phyloP scores from a whole-genome alignment of 163 green algal species.

The Prototheca wickerhamii region DNA sequence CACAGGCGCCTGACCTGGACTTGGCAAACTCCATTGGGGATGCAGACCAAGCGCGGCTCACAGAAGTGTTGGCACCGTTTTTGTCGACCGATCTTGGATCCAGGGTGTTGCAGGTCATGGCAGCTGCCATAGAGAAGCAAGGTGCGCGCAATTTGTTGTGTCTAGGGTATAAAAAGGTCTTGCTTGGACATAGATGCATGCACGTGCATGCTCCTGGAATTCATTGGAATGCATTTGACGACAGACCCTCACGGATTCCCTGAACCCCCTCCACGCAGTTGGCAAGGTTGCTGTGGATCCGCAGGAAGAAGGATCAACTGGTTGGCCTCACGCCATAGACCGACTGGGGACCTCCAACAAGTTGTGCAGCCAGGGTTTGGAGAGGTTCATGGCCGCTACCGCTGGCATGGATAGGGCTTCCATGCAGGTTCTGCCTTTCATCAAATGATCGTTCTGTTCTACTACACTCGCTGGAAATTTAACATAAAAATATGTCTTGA shows the following conservation, averaged over 20 bases:
- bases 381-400: background rate
- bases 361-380: constrained; percentile 20
- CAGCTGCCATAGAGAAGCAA: constrained; percentile 37
- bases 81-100: constrained; percentile 4
- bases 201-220: background rate
- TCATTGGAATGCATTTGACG: background rate
- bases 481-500: no score
- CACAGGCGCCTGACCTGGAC: constrained; percentile 16
- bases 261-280: constrained; percentile 1
- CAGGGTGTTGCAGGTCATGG: constrained; percentile 24
- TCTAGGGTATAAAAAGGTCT: background rate
- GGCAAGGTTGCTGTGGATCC: background rate
- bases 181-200: background rate
- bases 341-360: constrained; percentile 32
- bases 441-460: constrained; percentile 1
- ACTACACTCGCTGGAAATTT: no score
- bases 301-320: constrained; percentile 11
- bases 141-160: background rate
- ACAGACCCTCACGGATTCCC: background rate
- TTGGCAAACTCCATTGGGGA: constrained; percentile 15
- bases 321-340: constrained; percentile 38
- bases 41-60: constrained; percentile 10
- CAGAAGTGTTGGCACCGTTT: constrained; percentile 7
- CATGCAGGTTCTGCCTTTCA: constrained; percentile 14
- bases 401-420: background rate